phyloP scores from a whole-genome alignment of 78 protist genomes.

The Ministeria vibrans region DNA sequence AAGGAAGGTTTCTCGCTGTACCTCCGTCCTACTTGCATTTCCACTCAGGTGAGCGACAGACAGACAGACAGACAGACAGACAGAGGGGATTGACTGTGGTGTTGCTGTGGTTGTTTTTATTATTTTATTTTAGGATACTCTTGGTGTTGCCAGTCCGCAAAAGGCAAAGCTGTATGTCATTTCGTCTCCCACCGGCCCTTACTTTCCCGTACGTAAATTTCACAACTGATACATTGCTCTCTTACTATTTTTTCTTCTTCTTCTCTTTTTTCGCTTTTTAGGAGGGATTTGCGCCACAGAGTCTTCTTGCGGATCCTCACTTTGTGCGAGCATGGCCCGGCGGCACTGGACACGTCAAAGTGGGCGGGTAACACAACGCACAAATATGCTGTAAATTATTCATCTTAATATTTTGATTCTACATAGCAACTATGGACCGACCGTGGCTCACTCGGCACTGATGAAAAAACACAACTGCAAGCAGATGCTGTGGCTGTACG shows the following conservation, averaged over 20 bases:
- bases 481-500: slow-evolving; percentile 94
- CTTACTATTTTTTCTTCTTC: too few relatives aligned
- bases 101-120: slow-evolving; percentile 1
- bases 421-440: slow-evolving; percentile 89
- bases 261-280: too few relatives aligned
- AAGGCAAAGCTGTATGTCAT: slow-evolving; percentile 58
- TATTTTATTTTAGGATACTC: slow-evolving; percentile 14
- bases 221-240: too few relatives aligned
- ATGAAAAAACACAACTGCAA: slow-evolving; percentile 77
- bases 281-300: slow-evolving; percentile 89
- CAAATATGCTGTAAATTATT: too few relatives aligned
- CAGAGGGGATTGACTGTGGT: not conserved
- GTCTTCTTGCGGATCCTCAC: slow-evolving; percentile 68
- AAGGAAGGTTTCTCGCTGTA: slow-evolving; percentile 88
- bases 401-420: not conserved
- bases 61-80: not conserved
- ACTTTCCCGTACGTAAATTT: too few relatives aligned
- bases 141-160: slow-evolving; percentile 64
- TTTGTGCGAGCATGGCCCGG: slow-evolving; percentile 68
- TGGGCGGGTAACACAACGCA: slow-evolving; percentile 74
- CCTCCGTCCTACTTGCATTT: slow-evolving; percentile 93
- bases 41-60: slow-evolving; percentile 62
- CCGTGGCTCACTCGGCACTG: slow-evolving; percentile 69
- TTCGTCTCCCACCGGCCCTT: slow-evolving; percentile 95
- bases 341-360: slow-evolving; percentile 73